Percentiles rank a stretch among this genome's conserved stretches.
These are phyloP conservation scores for Tilletia indica DNA, from an alignment of 1,284 basidiomycete species.

Conservation along the genomic window DNA sequence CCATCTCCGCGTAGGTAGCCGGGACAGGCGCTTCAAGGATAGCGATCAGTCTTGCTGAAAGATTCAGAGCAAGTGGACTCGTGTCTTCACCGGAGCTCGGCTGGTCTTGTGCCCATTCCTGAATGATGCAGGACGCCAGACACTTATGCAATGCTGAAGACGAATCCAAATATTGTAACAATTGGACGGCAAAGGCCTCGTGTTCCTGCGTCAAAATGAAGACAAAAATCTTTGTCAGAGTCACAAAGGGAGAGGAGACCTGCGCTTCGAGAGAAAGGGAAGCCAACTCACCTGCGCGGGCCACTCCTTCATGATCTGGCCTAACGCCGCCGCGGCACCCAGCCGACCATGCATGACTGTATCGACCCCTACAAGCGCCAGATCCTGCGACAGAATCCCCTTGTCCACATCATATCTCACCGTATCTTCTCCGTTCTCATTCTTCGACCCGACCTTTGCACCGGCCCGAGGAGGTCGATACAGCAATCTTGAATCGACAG, in stretches of 20 bases:
- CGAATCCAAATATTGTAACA: constrained; percentile 77
- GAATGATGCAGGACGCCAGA: constrained; percentile 76
- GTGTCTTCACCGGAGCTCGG: constrained; percentile 24
- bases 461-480: constrained; percentile 57
- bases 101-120: constrained; percentile 76
- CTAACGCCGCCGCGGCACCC: constrained; percentile 76
- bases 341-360: constrained; percentile 78
- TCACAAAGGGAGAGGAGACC: too few relatives aligned
- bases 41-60: constrained; percentile 67
- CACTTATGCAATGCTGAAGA: constrained; percentile 88
- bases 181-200: constrained; percentile 61
- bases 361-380: constrained; percentile 78
- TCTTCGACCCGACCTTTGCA: constrained; percentile 36
- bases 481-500: constrained; percentile 73
- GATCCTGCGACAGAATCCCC: constrained; percentile 87
- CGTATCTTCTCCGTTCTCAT: not conserved
- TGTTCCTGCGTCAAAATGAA: not conserved
- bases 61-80: constrained; percentile 27
- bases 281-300: constrained; percentile 56
- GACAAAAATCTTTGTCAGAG: constrained; percentile 22
- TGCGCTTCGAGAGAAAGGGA: too few relatives aligned
- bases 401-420: constrained; percentile 84
- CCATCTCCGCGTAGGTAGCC: constrained; percentile 87
- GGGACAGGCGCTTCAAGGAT: constrained; percentile 74
- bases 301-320: constrained; percentile 70